Percentiles rank a stretch among this genome's conserved stretches.
phyloP scores from a whole-genome alignment of 306 rosid species.

The Myrica gale region DNA sequence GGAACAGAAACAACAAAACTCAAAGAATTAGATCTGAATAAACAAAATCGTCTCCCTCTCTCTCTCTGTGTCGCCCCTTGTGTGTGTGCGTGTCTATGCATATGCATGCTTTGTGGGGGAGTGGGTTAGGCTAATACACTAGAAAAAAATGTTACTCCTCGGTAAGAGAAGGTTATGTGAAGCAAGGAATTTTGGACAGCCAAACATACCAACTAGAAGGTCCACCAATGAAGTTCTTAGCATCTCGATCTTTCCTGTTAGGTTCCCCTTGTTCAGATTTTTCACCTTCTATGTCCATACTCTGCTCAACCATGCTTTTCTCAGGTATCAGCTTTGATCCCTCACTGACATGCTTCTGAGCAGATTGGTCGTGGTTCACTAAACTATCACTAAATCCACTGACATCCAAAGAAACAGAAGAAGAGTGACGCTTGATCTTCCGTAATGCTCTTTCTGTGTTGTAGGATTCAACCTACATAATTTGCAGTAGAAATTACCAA shows the following conservation, averaged over 20 bases:
- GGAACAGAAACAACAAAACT: slow-evolving; percentile 18
- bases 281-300: slow-evolving; percentile 36
- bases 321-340: slow-evolving; percentile 42
- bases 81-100: no score
- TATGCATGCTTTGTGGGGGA: no score
- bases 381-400: slow-evolving; percentile 35
- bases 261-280: slow-evolving; percentile 39
- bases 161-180: slow-evolving; percentile 3
- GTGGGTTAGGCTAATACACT: no score
- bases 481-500: slow-evolving; percentile 2
- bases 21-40: neutral
- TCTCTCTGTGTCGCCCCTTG: no score
- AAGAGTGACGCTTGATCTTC: slow-evolving; percentile 69
- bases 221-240: slow-evolving; percentile 60
- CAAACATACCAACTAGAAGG: slow-evolving; percentile 79
- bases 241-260: slow-evolving; percentile 39
- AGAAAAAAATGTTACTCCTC: slow-evolving; percentile 5
- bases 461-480: slow-evolving; percentile 59
- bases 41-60: neutral
- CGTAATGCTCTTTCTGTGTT: slow-evolving; percentile 59
- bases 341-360: slow-evolving; percentile 33
- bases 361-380: slow-evolving; percentile 34
- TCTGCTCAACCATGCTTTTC: slow-evolving; percentile 19
- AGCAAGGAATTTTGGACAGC: slow-evolving; percentile 26
- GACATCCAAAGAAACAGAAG: slow-evolving; percentile 47